Evolutionary conservation across 768 basidiomycete genomes (phyloP), one percentile per base, ranked within the genome.

Genomic region (Guyanaporus albipodus): DNA sequence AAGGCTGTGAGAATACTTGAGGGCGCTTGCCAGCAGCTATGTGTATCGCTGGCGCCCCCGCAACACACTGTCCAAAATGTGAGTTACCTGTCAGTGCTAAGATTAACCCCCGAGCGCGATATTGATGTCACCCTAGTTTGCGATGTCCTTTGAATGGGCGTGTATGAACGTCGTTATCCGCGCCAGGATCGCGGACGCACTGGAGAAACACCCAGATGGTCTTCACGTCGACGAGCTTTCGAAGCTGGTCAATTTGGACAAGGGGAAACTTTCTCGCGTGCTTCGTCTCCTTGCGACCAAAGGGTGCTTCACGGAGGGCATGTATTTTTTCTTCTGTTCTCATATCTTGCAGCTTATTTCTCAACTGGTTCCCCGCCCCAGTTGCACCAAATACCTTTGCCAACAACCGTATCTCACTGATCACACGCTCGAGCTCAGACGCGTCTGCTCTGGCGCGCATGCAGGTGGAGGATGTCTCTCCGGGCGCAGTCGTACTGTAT

Each of bases 361-460:
- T n/a, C n/a, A 2, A 24, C 45, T 44, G 3, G 28, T 21, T 2
- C n/a, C 8, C 40, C 3, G 31, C 21, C 29, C 23, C 14, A 63
- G 67, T 69, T 7, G 42, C 52, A 8, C 53, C 54, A 8, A 56
- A 67, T 15, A 45, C 45, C 0, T 69, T 66, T 49, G 60, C 65
- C 10, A 69, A 68, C 42, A 69, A 63, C 35, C 68, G 64, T n/a
- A 53, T 68, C 22, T 69, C 68, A 3, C 56, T 66, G 8, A 37
- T 61, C 1, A 55, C 63, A 8, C 52, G 47, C 33, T 56, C 58
- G 10, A 41, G 8, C 24, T 58, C 42, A 18, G 33, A 46, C 23
- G 11, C 48, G 0, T 53, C 52, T 4, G 55, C 42, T 12, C 43
- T 59, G 8, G 41, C 47, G 0, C 46, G 46, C 9, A 28, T 52